Conservation (phyloP, 208 protist species). For the Acanthamoeba healyi region DNA sequence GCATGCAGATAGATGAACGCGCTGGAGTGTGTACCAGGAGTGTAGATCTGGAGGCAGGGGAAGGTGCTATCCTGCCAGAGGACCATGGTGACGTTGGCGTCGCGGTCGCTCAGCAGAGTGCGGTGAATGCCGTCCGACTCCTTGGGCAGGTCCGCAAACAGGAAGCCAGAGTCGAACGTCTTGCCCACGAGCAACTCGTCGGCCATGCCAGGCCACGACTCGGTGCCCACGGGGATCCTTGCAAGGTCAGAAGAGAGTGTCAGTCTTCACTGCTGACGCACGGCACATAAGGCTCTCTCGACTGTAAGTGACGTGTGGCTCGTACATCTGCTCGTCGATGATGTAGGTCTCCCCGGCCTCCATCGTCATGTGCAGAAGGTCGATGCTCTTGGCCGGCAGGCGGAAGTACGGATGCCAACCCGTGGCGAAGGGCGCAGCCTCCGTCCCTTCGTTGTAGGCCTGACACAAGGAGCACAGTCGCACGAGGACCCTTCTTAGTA, state of each 20-base stretch:
- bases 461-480: no score
- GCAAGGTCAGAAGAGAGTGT: not conserved
- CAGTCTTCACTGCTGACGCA: no score
- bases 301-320: no score
- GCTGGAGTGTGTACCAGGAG: not conserved
- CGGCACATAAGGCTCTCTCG: no score
- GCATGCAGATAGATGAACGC: not conserved
- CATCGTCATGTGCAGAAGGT: not conserved
- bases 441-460: slow-evolving; percentile 21
- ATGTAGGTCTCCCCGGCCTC: not conserved
- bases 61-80: slow-evolving; percentile 22
- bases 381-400: not conserved
- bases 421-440: not conserved
- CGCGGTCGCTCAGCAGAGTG: not conserved
- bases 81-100: not conserved
- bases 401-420: slow-evolving; percentile 32
- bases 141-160: not conserved
- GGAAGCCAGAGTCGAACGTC: slow-evolving; percentile 4
- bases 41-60: slow-evolving; percentile 52
- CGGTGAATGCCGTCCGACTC: not conserved
- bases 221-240: not conserved
- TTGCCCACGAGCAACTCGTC: not conserved
- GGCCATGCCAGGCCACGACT: not conserved
- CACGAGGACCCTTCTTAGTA: no score
- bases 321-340: slow-evolving; percentile 5